Evolutionary conservation across 2,329 filamentous ascomycete genomes (phyloP), one percentile per base, ranked within the genome.

Genomic region (Botrytis aclada): DNA sequence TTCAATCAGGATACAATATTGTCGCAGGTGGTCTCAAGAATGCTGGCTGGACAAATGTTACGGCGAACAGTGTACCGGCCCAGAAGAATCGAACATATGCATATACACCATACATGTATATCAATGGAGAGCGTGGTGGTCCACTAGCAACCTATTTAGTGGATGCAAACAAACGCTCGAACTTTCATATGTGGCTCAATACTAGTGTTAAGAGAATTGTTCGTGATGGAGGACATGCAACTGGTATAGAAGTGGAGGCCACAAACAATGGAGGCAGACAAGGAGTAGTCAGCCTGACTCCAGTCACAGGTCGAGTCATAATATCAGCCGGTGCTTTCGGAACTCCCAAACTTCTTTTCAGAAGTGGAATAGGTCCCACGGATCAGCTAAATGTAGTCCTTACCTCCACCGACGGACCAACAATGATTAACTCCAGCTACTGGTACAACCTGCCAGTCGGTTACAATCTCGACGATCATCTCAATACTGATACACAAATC

Each of bases 121-220:
- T 84, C 9, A 83, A 89, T 63, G 90, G 90, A 69, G 89, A 92
- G 80, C 85, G 92, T 74, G 89, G 89, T 62, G 92, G 92, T 1
- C 91, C 92, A 20, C 84, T 93, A 80, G 89, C 88, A 14, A 92
- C 92, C 0, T 94, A 94, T 78, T 87, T 94, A 1, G 88, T 90
- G 7, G 84, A 86, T 29, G 90, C 90, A 1, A 84, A 85, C 65
- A 83, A 83, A 60, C 85, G 88, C 74, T 81, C 83, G 56, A 92
- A 93, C 82, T 93, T 94, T 82, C 85, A 88, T 70, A 83, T 94
- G 65, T 89, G 88, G 84, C 87, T 87, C 32, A 88, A 90, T 79
- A 92, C 90, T 4, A 85, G 87, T 62, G 90, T 92, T n/a, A 86
- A 87, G 76, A 86, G 90, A 41, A 86, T 93, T n/a, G 82, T 92